Evolutionary conservation across 2,329 filamentous ascomycete genomes (phyloP), one percentile per base, ranked within the genome.

Genomic region (Trichoderma harzianum): DNA sequence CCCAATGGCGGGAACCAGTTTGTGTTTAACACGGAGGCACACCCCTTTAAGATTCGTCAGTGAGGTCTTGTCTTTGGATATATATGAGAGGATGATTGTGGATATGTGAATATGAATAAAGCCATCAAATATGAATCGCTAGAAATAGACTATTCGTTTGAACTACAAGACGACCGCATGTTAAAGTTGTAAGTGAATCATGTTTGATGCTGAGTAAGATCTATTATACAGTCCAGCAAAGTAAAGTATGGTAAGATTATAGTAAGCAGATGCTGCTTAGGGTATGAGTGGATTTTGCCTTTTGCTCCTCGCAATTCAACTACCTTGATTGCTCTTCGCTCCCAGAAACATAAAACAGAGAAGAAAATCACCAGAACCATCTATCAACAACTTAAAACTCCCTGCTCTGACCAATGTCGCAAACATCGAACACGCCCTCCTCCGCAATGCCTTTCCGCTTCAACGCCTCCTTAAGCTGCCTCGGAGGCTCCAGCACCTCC

Each of bases 401-500:
- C 72, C 89, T 87, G 76, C 91, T 95, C 83, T 95, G 93, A 0
- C 94, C 93, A 83, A 98, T 93, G 75, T 93, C 90, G 78, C 93
- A 95, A 1, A 93, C 87, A 78, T 95, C 94, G 83, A 96, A 97
- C 0, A 92, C 84, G 0, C 93, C 93, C 60, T 85, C 88, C 80
- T 95, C 92, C 0, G 87, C 84, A 1, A 97, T 79, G 0, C 88
- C 89, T 76, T 90, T 90, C 77, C 86, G 87, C 76, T 84, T 87
- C 78, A 97, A 81, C 3, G 94, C 94, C 78, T 92, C 85, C 80
- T 86, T 91, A 73, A 98, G 82, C 79, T 92, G 82, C 79, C 80
- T 83, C 1, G 94, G 94, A 60, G 95, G 95, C 82, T 97, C 94
- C 71, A 95, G 80, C 1, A 97, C 92, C 72, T 95, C 92, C 81